Evolutionary conservation across 1,284 basidiomycete species (phyloP).

Genomic region (Ceraceosorus guamensis): DNA sequence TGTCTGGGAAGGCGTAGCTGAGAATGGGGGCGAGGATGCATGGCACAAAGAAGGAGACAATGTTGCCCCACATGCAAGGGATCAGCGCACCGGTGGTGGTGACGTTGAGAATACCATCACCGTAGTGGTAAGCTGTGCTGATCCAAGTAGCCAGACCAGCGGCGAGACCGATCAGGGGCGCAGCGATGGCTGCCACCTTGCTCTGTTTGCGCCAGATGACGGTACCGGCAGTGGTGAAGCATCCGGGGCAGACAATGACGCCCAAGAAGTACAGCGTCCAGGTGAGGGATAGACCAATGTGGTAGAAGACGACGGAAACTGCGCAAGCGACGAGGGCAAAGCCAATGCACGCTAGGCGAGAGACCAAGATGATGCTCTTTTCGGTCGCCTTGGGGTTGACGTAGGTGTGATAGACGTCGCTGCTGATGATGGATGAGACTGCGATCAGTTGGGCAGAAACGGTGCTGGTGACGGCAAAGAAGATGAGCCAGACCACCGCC

Average conservation of each 20-base stretch:
- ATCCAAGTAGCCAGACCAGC: constrained; percentile 16
- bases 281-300: constrained; percentile 30
- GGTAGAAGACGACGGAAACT: constrained; percentile 26
- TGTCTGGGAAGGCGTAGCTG: constrained; percentile 7
- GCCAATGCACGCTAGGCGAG: constrained; percentile 22
- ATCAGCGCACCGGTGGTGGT: constrained; percentile 17
- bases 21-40: constrained; percentile 16
- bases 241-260: constrained; percentile 16
- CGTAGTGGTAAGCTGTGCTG: constrained; percentile 11
- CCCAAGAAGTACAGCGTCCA: constrained; percentile 40
- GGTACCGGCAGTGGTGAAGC: constrained; percentile 24
- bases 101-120: constrained; percentile 15
- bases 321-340: constrained; percentile 33
- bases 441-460: constrained; percentile 38
- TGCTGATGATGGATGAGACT: constrained; percentile 29
- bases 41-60: constrained; percentile 25
- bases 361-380: constrained; percentile 25
- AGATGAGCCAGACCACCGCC: constrained; percentile 37
- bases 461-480: constrained; percentile 38
- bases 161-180: constrained; percentile 15
- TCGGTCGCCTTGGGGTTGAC: constrained; percentile 24
- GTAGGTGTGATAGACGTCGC: constrained; percentile 39
- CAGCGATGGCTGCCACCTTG: constrained; percentile 16
- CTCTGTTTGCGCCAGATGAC: constrained; percentile 41
- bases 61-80: constrained; percentile 40